These are phyloP conservation scores for Xylaria multiplex DNA, from an alignment of 2,329 filamentous ascomycete species.

Conservation along the genomic window DNA sequence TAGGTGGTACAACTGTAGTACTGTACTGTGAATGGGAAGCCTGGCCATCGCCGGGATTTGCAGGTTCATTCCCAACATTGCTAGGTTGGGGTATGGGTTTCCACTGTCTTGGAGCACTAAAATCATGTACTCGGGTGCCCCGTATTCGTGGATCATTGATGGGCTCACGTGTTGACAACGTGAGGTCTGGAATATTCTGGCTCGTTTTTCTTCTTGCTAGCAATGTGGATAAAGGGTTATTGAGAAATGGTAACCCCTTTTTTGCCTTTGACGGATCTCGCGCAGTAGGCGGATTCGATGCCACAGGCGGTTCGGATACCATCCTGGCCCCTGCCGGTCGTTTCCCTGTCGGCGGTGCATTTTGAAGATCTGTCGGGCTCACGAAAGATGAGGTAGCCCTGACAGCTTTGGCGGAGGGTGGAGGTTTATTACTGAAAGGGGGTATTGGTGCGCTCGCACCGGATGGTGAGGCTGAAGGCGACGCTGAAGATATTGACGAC, in stretches of 20 bases:
- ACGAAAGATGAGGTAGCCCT: slow-evolving; percentile 59
- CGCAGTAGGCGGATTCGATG: slow-evolving; percentile 47
- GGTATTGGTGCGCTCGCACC: slow-evolving; percentile 48
- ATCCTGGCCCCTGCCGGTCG: slow-evolving; percentile 56
- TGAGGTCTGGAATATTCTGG: slow-evolving; percentile 58
- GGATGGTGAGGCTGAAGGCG: slow-evolving; percentile 23
- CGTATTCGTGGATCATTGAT: slow-evolving; percentile 71
- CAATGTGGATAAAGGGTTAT: slow-evolving; percentile 68
- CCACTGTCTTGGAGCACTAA: slow-evolving; percentile 67
- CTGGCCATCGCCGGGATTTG: slow-evolving; percentile 36
- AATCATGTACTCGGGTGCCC: slow-evolving; percentile 72
- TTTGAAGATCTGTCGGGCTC: slow-evolving; percentile 61
- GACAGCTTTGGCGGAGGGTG: slow-evolving; percentile 45
- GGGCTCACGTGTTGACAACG: slow-evolving; percentile 57
- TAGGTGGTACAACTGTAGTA: slow-evolving; percentile 22
- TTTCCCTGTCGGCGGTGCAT: slow-evolving; percentile 51
- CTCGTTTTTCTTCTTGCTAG: slow-evolving; percentile 66
- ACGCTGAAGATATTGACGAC: slow-evolving; percentile 6
- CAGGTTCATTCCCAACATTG: slow-evolving; percentile 40
- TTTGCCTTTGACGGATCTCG: slow-evolving; percentile 59
- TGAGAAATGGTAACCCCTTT: slow-evolving; percentile 67
- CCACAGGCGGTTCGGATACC: slow-evolving; percentile 51
- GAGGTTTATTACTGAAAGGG: slow-evolving; percentile 44
- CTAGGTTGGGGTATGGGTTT: slow-evolving; percentile 49
- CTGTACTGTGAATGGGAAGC: slow-evolving; percentile 28